These are phyloP conservation scores for Thermoascus crustaceus DNA, from an alignment of 2,329 filamentous ascomycete genomes.

Conservation along the genomic window DNA sequence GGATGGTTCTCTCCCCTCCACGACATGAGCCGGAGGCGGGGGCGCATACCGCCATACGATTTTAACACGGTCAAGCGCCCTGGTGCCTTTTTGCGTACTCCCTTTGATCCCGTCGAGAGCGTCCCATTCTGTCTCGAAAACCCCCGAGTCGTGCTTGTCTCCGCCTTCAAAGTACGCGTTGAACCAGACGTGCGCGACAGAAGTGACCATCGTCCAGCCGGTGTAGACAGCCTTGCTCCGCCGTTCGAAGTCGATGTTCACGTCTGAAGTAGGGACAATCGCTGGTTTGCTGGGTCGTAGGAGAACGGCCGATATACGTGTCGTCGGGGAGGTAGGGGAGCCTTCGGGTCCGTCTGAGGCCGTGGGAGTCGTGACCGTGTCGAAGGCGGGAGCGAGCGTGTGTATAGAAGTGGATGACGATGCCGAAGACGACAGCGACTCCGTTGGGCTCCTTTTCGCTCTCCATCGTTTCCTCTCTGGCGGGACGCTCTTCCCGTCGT, in stretches of 20 bases:
- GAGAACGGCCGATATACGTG: conserved; percentile 63
- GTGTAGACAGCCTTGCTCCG: conserved; percentile 70
- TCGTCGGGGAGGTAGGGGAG: conserved; percentile 38
- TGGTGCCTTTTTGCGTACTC: conserved; percentile 69
- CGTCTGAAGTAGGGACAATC: conserved; percentile 68
- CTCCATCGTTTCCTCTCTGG: conserved; percentile 42
- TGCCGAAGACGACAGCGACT: conserved; percentile 10
- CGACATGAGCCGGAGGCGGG: conserved; percentile 10
- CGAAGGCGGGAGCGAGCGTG: conserved; percentile 11
- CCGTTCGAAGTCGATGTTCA: conserved; percentile 84
- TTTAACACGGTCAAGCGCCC: conserved; percentile 71
- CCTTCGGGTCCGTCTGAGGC: conserved; percentile 13
- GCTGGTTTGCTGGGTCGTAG: conserved; percentile 64
- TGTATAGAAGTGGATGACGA: conserved; percentile 10
- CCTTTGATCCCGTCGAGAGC: conserved; percentile 93
- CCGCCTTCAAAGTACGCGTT: conserved; percentile 91
- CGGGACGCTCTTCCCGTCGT: conserved; percentile 44
- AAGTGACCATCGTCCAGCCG: conserved; percentile 81
- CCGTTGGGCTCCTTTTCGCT: conserved; percentile 20
- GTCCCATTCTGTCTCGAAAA: conserved; percentile 66
- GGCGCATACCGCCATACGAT: conserved; percentile 73
- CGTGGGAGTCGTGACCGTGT: conserved; percentile 28
- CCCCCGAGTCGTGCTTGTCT: conserved; percentile 57
- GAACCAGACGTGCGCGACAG: conserved; percentile 94
- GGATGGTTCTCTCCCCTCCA: conserved; percentile 12